Evolutionary conservation across 2,329 filamentous ascomycete species (phyloP), one percentile per base, ranked within the genome.

Genomic region (Coniochaeta sp.): DNA sequence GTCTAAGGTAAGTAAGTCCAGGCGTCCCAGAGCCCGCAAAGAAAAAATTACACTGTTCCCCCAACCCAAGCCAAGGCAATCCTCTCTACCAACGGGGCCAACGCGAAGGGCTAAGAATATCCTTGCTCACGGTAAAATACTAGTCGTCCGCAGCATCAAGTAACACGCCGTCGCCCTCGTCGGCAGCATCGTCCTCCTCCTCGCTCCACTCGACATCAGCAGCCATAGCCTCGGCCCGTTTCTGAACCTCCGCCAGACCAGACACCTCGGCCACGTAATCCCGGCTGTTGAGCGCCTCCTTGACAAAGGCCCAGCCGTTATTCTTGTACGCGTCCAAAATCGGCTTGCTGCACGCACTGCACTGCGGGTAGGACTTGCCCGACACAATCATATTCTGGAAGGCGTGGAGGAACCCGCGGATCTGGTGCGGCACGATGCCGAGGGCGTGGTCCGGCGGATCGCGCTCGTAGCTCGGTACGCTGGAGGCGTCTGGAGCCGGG

Each of bases 191-290:
- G 33, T 83, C 83, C 12, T 84, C 83, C 17, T 57, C 54, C 40
- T 81, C 80, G 58, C 85, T 84, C 79, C 84, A 88, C 28, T 89
- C 86, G 55, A 89, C 74, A 52, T 84, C 72, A 0, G 67, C 76
- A 1, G 74, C 73, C 70, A 80, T 74, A 63, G 77, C 78, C 65
- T 85, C 83, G 0, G 84, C 84, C 62, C 71, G 72, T 24, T 83
- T 74, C 71, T 88, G 85, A n/a, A 92, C 86, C 71, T 91, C 89
- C 0, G 87, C 86, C 50, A 92, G 70, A 0, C 89, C 89, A 36
- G 86, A 89, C 36, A 93, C 77, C 70, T 93, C 90, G 33, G 89
- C 85, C 0, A 96, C 89, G 69, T 89, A 95, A 1, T 91, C 87
- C 68, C 86, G 86, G 72, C 93, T 88, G 62, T 86, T 83, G 16